Evolutionary conservation across 176 grass and related monocot species (phyloP), one percentile per base, ranked within the genome.

Genomic region (Oryza punctata): DNA sequence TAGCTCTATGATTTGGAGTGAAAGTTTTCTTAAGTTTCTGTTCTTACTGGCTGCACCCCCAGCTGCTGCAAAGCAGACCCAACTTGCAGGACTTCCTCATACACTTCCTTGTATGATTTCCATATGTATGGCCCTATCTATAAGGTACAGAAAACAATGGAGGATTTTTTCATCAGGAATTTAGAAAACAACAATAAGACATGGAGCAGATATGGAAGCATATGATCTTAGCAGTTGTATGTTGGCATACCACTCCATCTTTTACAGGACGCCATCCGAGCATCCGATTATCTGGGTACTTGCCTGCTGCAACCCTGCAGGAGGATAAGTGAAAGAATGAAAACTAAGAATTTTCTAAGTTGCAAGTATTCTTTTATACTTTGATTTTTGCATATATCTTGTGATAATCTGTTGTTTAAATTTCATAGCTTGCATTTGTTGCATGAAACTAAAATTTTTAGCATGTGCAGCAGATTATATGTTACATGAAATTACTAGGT

Each of bases 91-190:
- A 96, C 93, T 81, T 99, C 93, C 7, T 96, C 88, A 29, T 96
- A 96, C n/a, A 96, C 81, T 49, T 99, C 91, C 74, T 89, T 87
- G 83, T 92, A 99, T 85, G 93, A 86, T 96, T 96, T 99, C 96
- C 96, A 99, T 46, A 94, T 32, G 83, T 99, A 99, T 21, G 82
- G 81, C 29, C 96, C 96, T 79, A 89, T 81, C 96, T 99, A 72
- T 65, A 65, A 81, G 18, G 69, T 61, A 24, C n/a, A 61, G 27
- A 80, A 50, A 87, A 81, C 32, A 76, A 57, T 2, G 19, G 18
- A 59, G 43, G 54, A 49, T 44, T 67, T 79, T 78, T 73, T 81
- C 10, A 70, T 33, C 61, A 81, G n/a, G 28, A 76, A 69, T 16
- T 21, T 23, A 59, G 30, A 86, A 78, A 72, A 41, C 9, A 0